Base-by-base conservation (phyloP, 1,284 basidiomycete species). In the Inonotus obliquus region DNA sequence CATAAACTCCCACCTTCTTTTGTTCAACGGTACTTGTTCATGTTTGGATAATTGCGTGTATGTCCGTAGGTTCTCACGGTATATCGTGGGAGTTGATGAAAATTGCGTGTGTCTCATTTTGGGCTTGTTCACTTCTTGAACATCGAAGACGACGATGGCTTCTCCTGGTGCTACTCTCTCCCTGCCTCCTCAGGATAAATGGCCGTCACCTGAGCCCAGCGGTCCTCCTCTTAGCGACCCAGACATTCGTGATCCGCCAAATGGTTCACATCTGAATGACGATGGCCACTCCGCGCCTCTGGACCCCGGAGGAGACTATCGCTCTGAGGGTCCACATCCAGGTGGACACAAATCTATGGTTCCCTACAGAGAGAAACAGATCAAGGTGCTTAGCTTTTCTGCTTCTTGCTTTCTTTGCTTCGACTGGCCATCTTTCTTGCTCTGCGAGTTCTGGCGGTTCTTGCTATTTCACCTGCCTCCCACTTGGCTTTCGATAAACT, bases 331-430 rank as follows among this genome's bases (percentile, higher is more conserved):
- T 19, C 60, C 64, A 6, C 57, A 54, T 65, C 74, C 72, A 63
- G 71, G 76, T 72, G 74, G 75, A 63, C 71, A 68, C 57, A 78
- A 77, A 71, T 74, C 73, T 66, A 80, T 80, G 62, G 70, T 77
- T 70, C 77, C 79, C 63, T 83, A 80, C 69, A 85, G 87, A 71
- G 89, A 91, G 78, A 91, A 89, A 80, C 87, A 88, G 78, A 78
- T 87, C 81, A 91, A 91, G 89, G 89, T 91, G 89, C 88, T 90
- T 91, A 87, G 82, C 81, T 84, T 45, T 61, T 25, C 35, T 48
- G 53, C 38, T 47, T 37, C 81, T 81, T 82, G 80, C 79, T 75
- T 74, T 73, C 65, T 66, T 74, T 76, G 38, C 52, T 25, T 63
- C 66, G 68, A 68, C 69, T 62, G 51, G 27, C 65, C 64, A 61